phyloP scores from a whole-genome alignment of 1,139 yeast genomes.

The Taphrina betulina region DNA sequence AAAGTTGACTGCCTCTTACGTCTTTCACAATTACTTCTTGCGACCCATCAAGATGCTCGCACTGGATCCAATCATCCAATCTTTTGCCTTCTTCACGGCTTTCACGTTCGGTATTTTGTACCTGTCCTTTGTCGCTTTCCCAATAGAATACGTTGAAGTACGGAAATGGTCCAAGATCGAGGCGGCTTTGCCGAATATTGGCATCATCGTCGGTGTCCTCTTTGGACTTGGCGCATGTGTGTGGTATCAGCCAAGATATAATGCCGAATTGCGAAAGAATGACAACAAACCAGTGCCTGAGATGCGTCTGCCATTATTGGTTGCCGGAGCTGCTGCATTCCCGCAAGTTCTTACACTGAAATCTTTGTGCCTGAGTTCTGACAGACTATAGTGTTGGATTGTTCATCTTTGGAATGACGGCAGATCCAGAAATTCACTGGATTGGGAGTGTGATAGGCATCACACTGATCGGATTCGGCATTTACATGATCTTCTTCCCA shows the following conservation, averaged over 20 bases:
- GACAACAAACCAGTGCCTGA: constrained; percentile 46
- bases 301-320: constrained; percentile 71
- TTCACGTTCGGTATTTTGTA: constrained; percentile 66
- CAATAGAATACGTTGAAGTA: constrained; percentile 64
- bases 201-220: constrained; percentile 52
- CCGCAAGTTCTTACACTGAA: constrained; percentile 45
- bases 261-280: constrained; percentile 53
- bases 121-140: constrained; percentile 67
- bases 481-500: constrained; percentile 44
- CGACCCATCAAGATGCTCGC: constrained; percentile 59
- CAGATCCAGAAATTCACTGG: constrained; percentile 40
- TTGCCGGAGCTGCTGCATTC: constrained; percentile 63
- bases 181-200: constrained; percentile 59
- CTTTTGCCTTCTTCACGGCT: constrained; percentile 82
- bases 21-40: constrained; percentile 44
- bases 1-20: constrained; percentile 13
- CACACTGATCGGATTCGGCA: constrained; percentile 29
- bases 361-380: constrained; percentile 35
- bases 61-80: constrained; percentile 78
- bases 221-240: constrained; percentile 45
- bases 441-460: constrained; percentile 31
- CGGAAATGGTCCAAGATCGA: constrained; percentile 67
- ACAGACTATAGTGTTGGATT: constrained; percentile 52
- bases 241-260: constrained; percentile 45
- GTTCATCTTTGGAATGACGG: constrained; percentile 83